Conservation (phyloP, 2,329 filamentous ascomycete genomes). For the Diaporthe ilicicola region DNA sequence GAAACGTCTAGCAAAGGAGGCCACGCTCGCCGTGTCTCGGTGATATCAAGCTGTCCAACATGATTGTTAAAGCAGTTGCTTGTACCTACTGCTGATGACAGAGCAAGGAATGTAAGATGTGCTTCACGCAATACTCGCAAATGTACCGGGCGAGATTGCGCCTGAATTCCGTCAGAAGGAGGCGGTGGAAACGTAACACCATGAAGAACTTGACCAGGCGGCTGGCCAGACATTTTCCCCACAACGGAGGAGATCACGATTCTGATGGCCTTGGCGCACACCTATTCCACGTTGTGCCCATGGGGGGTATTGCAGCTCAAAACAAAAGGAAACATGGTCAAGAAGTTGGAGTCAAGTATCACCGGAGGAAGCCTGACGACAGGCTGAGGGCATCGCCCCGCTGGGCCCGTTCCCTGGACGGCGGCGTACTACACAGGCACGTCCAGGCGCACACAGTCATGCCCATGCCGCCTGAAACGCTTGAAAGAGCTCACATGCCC, state of each 20-base stretch:
- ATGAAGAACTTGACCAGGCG: background rate
- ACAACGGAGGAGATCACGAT: background rate
- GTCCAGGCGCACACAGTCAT: conserved; percentile 21
- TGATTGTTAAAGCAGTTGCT: background rate
- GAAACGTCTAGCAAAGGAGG: background rate
- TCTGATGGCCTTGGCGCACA: background rate
- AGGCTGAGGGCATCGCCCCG: background rate
- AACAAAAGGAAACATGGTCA: background rate
- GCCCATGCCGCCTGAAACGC: background rate
- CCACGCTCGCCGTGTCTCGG: background rate
- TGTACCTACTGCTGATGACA: background rate
- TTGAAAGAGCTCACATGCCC: background rate
- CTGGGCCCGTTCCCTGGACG: background rate
- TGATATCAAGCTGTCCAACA: background rate
- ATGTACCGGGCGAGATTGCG: background rate
- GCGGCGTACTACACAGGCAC: conserved; percentile 14
- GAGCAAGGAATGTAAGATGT: background rate
- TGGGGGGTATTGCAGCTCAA: background rate
- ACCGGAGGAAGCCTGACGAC: background rate
- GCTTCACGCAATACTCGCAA: background rate
- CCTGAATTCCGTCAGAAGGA: too few relatives aligned
- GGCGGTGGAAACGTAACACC: background rate
- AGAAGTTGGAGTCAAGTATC: background rate
- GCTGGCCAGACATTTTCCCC: background rate
- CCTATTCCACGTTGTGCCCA: background rate